Evolutionary conservation across 106 monocot genomes (phyloP).

Genomic region (Dendrobium nobile): DNA sequence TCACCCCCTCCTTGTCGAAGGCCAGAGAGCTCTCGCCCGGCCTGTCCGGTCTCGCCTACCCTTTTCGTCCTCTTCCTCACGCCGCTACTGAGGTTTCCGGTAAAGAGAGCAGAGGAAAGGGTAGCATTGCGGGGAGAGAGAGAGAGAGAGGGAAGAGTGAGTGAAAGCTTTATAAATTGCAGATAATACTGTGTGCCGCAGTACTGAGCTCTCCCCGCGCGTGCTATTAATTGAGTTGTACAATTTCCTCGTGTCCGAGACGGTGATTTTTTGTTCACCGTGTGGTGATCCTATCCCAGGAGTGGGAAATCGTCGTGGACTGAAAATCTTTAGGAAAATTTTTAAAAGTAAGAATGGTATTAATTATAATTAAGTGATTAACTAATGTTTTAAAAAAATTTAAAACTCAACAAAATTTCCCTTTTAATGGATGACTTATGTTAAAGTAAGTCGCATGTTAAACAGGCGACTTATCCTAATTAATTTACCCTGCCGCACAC

Average conservation of each 20-base stretch:
- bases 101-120: background rate
- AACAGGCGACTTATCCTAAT: no score
- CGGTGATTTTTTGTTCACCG: background rate
- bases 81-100: background rate
- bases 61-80: background rate
- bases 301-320: background rate
- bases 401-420: no score
- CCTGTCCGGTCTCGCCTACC: background rate
- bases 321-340: background rate
- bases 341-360: no score
- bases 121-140: no score
- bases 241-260: constrained; percentile 1
- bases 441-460: no score
- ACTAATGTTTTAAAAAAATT: no score
- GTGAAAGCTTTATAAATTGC: background rate
- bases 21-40: background rate
- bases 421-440: no score
- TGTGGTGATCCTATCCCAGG: background rate
- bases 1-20: background rate
- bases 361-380: no score
- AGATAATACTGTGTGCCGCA: background rate
- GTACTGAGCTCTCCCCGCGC: background rate
- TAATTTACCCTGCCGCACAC: no score
- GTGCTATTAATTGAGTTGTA: constrained; percentile 9
- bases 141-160: background rate